Evolutionary conservation across 1,284 basidiomycete genomes (phyloP).

Genomic region (Neonothopanus nambi): DNA sequence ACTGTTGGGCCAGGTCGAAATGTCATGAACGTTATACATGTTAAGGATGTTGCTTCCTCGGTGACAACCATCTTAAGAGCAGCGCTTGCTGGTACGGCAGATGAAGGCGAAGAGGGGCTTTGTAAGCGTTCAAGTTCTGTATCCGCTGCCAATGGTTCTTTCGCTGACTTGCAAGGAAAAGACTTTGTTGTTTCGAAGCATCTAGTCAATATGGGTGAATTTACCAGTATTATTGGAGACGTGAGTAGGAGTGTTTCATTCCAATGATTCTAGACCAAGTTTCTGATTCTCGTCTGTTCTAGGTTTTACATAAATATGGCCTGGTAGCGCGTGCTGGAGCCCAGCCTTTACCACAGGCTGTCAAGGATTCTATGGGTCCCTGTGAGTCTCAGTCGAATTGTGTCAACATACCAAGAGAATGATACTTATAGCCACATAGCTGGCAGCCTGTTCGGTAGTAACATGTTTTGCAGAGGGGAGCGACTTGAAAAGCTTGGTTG

Average conservation of each 20-base stretch:
- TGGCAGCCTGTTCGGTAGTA: neutral
- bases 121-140: neutral
- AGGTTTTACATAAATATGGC: no score
- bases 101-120: slow-evolving; percentile 5
- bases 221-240: slow-evolving; percentile 1
- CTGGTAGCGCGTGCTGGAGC: no score
- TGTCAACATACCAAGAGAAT: neutral
- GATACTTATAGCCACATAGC: neutral
- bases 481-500: slow-evolving; percentile 4
- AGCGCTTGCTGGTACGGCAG: slow-evolving; percentile 2
- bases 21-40: neutral
- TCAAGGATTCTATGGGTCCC: no score
- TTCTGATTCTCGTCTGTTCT: no score
- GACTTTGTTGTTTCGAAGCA: slow-evolving; percentile 8
- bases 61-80: slow-evolving; percentile 2
- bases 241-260: neutral
- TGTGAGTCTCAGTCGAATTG: no score
- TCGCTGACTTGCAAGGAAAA: neutral
- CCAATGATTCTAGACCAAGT: no score
- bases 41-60: slow-evolving; percentile 9
- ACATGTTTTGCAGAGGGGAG: neutral
- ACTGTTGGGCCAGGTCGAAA: slow-evolving; percentile 8
- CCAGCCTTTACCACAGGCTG: no score
- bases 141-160: neutral
- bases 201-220: neutral